phyloP scores from a whole-genome alignment of 1,284 basidiomycete genomes.

The Ustanciosporium gigantosporum region DNA sequence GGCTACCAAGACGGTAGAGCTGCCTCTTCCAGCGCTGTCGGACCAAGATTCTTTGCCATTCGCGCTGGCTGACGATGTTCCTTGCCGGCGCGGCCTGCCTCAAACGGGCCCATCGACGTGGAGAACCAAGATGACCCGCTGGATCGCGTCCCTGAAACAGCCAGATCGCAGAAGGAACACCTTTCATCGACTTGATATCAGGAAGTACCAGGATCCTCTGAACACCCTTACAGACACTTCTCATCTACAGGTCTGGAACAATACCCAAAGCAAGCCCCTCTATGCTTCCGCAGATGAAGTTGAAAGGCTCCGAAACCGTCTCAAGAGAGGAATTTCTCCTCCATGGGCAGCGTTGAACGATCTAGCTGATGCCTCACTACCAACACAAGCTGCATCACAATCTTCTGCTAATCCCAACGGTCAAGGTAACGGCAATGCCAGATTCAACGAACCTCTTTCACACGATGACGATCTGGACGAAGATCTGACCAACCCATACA shows the following conservation, averaged over 20 bases:
- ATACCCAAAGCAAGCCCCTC: constrained; percentile 1
- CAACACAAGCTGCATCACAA: not conserved
- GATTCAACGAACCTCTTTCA: not conserved
- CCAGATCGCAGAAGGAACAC: too few species aligned
- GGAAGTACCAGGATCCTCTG: too few species aligned
- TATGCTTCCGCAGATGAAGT: constrained; percentile 11
- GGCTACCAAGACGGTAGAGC: constrained; percentile 1
- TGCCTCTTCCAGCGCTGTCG: constrained; percentile 8
- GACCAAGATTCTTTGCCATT: constrained; percentile 15
- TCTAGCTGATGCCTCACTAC: not conserved
- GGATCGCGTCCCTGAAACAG: too few species aligned
- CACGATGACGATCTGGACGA: constrained; percentile 1
- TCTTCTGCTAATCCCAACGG: not conserved
- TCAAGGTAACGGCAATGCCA: not conserved
- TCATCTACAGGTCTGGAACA: constrained; percentile 20
- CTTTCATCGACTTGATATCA: too few species aligned
- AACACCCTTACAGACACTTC: too few species aligned
- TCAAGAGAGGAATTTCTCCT: not conserved
- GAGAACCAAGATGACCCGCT: too few species aligned
- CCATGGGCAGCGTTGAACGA: constrained; percentile 20
- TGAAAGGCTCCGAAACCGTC: not conserved
- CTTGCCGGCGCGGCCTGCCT: constrained; percentile 12
- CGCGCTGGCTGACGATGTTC: constrained; percentile 26
- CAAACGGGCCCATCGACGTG: not conserved
- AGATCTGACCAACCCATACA: not conserved